Evolutionary conservation across 768 basidiomycete genomes (phyloP).

Genomic region (Boletellus sp.): DNA sequence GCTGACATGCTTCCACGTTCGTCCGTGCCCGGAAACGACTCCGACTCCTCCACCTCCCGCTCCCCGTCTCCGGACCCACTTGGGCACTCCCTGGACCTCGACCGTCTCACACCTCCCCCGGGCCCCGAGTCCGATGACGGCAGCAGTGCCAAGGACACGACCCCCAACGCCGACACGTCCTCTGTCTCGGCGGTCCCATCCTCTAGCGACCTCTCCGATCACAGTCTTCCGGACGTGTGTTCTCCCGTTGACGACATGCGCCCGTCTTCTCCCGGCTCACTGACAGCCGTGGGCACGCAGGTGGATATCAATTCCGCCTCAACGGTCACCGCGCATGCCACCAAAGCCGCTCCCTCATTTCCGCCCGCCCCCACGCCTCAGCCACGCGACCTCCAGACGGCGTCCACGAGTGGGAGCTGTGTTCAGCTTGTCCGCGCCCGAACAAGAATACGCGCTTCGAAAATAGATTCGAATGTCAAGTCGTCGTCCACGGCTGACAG

Average conservation of each 20-base stretch:
- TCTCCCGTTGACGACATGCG: neutral
- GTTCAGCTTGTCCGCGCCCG: slow-evolving; percentile 18
- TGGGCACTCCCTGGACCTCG: neutral
- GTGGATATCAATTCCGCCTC: slow-evolving; percentile 1
- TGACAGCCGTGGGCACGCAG: slow-evolving; percentile 1
- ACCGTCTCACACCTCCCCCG: neutral
- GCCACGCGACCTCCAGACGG: slow-evolving; percentile 11
- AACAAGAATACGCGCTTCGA: slow-evolving; percentile 16
- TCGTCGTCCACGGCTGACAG: slow-evolving; percentile 8
- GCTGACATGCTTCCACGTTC: slow-evolving; percentile 7
- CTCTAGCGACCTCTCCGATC: slow-evolving; percentile 7
- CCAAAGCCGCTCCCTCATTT: slow-evolving; percentile 14
- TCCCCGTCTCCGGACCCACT: slow-evolving; percentile 20
- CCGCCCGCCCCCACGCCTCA: slow-evolving; percentile 5
- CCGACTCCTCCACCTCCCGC: slow-evolving; percentile 17
- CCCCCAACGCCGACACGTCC: neutral
- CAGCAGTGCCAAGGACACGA: neutral
- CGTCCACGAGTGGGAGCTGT: slow-evolving; percentile 4
- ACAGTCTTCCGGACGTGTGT: neutral
- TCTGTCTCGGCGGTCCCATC: neutral
- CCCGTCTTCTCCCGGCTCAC: neutral
- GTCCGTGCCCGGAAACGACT: slow-evolving; percentile 10
- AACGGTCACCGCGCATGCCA: neutral
- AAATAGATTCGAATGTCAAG: slow-evolving; percentile 9
- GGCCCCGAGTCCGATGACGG: slow-evolving; percentile 6